Conservation (phyloP, 345 rosid species). For the Erodium maritimum region DNA sequence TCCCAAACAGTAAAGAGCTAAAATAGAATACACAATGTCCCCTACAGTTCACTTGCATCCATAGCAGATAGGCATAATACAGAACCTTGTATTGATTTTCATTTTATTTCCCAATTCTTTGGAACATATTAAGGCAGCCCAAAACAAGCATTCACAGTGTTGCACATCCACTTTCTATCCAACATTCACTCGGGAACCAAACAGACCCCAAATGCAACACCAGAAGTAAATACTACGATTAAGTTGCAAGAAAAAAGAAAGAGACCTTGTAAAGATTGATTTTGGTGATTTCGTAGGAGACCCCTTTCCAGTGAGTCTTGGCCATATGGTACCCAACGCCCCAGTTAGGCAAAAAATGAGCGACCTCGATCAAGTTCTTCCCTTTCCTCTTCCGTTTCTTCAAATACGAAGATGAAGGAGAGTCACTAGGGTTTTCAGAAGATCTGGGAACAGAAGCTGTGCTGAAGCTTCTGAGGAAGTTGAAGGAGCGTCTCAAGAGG, state of each 20-base stretch:
- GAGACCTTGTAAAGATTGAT: conserved; percentile 91
- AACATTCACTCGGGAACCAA: not conserved
- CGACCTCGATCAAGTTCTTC: conserved; percentile 93
- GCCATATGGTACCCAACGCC: conserved; percentile 92
- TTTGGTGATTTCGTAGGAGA: conserved; percentile 85
- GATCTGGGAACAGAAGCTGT: conserved; percentile 20
- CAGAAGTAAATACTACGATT: too few species aligned
- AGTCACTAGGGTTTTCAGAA: conserved; percentile 17
- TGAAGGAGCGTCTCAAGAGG: conserved; percentile 31
- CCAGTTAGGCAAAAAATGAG: conserved; percentile 88
- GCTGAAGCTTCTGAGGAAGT: conserved; percentile 34
- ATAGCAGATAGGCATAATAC: not conserved
- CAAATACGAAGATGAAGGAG: conserved; percentile 19
- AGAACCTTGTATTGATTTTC: not conserved
- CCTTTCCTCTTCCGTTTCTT: conserved; percentile 52
- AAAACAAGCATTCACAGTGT: not conserved
- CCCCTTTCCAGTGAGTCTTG: conserved; percentile 80
- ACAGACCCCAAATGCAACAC: not conserved
- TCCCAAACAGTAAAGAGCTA: too few species aligned
- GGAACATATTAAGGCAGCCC: not conserved
- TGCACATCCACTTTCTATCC: not conserved
- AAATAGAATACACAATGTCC: not conserved
- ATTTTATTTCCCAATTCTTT: not conserved
- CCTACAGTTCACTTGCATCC: not conserved
- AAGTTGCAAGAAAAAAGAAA: not conserved